These are phyloP conservation scores for Diaporthe nobilis DNA, from an alignment of 2,329 filamentous ascomycete genomes.

Conservation along the genomic window DNA sequence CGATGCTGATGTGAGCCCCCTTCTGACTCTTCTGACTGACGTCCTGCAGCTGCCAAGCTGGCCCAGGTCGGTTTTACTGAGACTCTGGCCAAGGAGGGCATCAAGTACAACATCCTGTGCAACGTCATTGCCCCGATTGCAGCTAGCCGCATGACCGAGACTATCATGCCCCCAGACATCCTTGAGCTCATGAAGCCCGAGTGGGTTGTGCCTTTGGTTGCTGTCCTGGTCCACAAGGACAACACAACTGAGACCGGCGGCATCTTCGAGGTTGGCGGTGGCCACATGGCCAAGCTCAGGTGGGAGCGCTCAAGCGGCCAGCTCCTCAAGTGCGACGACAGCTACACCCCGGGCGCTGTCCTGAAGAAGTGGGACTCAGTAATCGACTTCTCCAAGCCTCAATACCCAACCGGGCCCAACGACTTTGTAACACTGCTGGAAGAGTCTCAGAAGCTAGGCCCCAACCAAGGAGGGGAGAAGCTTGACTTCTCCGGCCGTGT, in stretches of 20 bases:
- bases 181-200: conserved; percentile 89
- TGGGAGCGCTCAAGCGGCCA: conserved; percentile 95
- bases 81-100: conserved; percentile 96
- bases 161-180: conserved; percentile 94
- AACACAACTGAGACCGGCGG: conserved; percentile 86
- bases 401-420: conserved; percentile 86
- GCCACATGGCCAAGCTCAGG: conserved; percentile 91
- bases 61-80: conserved; percentile 97
- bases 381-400: conserved; percentile 85
- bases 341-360: conserved; percentile 89
- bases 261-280: conserved; percentile 95
- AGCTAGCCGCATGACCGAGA: conserved; percentile 95
- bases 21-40: conserved; percentile 15
- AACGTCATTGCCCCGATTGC: conserved; percentile 97
- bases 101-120: conserved; percentile 96
- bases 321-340: conserved; percentile 89
- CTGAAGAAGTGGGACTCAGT: conserved; percentile 92
- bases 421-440: conserved; percentile 92
- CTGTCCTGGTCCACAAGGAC: conserved; percentile 86
- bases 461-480: conserved; percentile 79
- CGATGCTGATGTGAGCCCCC: neutral
- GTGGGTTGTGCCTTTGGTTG: conserved; percentile 95
- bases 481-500: conserved; percentile 89
- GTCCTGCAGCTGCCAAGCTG: conserved; percentile 82
- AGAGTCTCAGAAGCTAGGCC: conserved; percentile 82